Evolutionary conservation across 768 basidiomycete species (phyloP), one percentile per base, ranked within the genome.

Genomic region (Mrakia gelida): DNA sequence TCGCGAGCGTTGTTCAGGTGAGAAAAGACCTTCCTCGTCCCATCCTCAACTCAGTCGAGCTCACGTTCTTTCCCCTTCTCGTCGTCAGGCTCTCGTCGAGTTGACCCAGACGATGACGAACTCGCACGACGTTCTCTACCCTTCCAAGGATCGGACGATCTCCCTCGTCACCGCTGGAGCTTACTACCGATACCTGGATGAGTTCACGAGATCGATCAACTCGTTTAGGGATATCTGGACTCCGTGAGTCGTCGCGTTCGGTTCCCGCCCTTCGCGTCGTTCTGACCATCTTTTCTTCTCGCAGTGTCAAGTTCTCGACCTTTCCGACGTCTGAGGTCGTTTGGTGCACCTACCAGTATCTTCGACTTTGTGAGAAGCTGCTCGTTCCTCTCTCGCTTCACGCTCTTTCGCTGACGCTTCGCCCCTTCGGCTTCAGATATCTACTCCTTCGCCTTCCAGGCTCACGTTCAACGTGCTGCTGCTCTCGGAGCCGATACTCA

Each of bases 401-500:
- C 23, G 1, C 3, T 21, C 15, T 9, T 11, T 70, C 9, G 6
- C 67, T 70, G 67, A 70, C 38, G 11, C 7, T 0, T 18, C 5
- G 2, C 15, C 2, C 38, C 21, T 45, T 45, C 38, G 34, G 0
- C n/a, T 4, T 0, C 67, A 70, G 67, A 80, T 34, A 75, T 80
- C 32, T 80, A 80, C 67, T 79, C 76, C 32, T 81, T 82, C 62
- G 79, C 81, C 43, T 80, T 82, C 45, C 81, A 81, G n/a, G 81
- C 65, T 15, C 71, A 77, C 61, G 76, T 75, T 15, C 80, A 75
- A 26, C 65, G 75, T n/a, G 77, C 80, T 8, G 77, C 65, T 8
- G 56, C 72, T 21, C 71, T 65, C 16, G 77, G 77, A 16, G 54
- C 45, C 3, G 41, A 49, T 32, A 54, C 73, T 9, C 73, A 78